A percentile compares a stretch with the other conserved stretches of the same genome.
Conservation (phyloP, 1,284 basidiomycete species). For the Trametes pubescens region DNA sequence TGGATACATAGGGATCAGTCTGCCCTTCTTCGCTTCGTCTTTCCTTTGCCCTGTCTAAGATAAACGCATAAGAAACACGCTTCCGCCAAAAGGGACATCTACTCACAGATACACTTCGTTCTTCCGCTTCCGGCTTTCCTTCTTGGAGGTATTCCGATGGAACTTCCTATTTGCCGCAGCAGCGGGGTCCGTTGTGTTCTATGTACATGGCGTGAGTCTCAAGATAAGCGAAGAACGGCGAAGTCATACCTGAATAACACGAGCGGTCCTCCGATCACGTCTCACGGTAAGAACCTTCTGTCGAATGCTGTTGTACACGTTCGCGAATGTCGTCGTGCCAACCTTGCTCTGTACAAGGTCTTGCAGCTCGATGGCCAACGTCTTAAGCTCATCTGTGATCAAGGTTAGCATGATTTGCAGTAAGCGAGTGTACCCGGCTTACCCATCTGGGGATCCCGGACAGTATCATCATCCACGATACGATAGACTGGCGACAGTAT, state of each 20-base stretch:
- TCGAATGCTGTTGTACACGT: slow-evolving; percentile 82
- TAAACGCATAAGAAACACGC: slow-evolving; percentile 1
- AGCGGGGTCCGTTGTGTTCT: slow-evolving; percentile 78
- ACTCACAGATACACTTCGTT: slow-evolving; percentile 65
- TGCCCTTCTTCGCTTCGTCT: slow-evolving; percentile 37
- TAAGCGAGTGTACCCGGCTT: slow-evolving; percentile 40
- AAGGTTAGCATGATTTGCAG: background rate
- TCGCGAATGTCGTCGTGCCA: slow-evolving; percentile 84
- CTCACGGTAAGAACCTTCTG: slow-evolving; percentile 75
- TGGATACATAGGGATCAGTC: slow-evolving; percentile 11
- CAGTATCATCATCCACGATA: slow-evolving; percentile 85
- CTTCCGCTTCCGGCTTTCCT: slow-evolving; percentile 86
- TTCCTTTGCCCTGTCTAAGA: slow-evolving; percentile 40
- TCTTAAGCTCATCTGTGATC: slow-evolving; percentile 82
- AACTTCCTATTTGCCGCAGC: slow-evolving; percentile 79
- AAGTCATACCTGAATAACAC: slow-evolving; percentile 62
- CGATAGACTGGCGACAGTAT: slow-evolving; percentile 90
- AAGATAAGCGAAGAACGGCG: background rate
- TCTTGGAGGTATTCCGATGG: slow-evolving; percentile 73
- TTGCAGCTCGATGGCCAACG: slow-evolving; percentile 85
- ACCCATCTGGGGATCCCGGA: slow-evolving; percentile 84
- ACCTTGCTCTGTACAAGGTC: slow-evolving; percentile 89
- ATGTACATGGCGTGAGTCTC: slow-evolving; percentile 13
- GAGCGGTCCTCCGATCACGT: slow-evolving; percentile 75
- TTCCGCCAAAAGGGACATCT: background rate